Conservation (phyloP, 2,329 filamentous ascomycete species). For the Coniochaeta sp. region DNA sequence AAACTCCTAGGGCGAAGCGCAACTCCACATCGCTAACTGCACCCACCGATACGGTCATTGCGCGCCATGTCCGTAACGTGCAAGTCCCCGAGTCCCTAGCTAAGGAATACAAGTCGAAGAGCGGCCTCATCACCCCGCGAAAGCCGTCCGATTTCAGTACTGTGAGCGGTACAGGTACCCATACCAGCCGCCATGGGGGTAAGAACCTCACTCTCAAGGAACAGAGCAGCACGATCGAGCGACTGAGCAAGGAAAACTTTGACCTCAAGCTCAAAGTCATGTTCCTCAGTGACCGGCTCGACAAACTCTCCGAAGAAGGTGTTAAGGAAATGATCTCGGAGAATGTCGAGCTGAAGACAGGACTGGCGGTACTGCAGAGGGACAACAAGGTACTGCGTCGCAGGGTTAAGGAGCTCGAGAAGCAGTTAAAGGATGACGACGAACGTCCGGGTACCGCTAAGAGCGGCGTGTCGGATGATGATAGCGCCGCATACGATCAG, state of each 20-base stretch:
- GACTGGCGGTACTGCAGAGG: conserved; percentile 79
- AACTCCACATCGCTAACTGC: conserved; percentile 42
- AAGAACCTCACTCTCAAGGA: conserved; percentile 86
- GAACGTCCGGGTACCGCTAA: conserved; percentile 53
- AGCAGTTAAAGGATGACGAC: conserved; percentile 62
- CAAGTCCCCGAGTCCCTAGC: conserved; percentile 85
- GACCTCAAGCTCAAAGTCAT: conserved; percentile 96
- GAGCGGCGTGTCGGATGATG: conserved; percentile 50
- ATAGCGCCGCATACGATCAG: conserved; percentile 51
- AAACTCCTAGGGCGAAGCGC: conserved; percentile 63
- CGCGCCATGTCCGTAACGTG: conserved; percentile 82
- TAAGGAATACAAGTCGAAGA: conserved; percentile 75
- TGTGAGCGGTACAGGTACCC: conserved; percentile 31
- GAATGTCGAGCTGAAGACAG: conserved; percentile 91
- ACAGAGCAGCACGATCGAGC: conserved; percentile 94
- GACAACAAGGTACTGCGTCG: conserved; percentile 81
- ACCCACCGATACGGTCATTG: conserved; percentile 82
- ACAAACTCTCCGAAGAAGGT: conserved; percentile 90
- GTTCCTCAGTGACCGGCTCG: conserved; percentile 88
- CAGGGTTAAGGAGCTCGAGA: conserved; percentile 80
- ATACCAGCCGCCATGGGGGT: conserved; percentile 39
- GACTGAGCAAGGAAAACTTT: conserved; percentile 96
- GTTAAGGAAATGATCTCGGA: conserved; percentile 98
- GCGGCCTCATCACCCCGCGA: conserved; percentile 53
- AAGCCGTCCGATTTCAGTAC: conserved; percentile 45